Evolutionary conservation across 2,329 filamentous ascomycete species (phyloP).

Genomic region (Amauroascus niger): DNA sequence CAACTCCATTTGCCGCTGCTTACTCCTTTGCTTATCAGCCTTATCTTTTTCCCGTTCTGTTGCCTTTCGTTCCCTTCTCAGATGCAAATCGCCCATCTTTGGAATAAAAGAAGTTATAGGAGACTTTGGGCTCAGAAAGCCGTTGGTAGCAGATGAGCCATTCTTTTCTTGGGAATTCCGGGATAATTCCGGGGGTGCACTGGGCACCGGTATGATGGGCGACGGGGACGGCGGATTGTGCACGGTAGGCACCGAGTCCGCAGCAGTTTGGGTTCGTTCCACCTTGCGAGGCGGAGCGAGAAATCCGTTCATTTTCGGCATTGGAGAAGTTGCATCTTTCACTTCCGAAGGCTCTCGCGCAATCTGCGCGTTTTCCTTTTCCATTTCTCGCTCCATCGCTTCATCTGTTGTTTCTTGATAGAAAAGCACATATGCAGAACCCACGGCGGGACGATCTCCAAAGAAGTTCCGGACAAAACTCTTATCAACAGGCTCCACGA

Average conservation of each 20-base stretch:
- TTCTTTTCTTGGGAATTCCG: slow-evolving; percentile 27
- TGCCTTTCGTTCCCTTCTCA: slow-evolving; percentile 44
- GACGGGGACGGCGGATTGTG: slow-evolving; percentile 29
- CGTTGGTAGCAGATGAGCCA: slow-evolving; percentile 7
- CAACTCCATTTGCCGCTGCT: slow-evolving; percentile 1
- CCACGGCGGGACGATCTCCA: slow-evolving; percentile 79
- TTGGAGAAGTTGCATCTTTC: slow-evolving; percentile 20
- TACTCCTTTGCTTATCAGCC: slow-evolving; percentile 43
- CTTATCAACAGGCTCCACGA: slow-evolving; percentile 96
- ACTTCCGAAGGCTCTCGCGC: slow-evolving; percentile 41
- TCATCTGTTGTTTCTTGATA: slow-evolving; percentile 82
- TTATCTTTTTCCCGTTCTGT: slow-evolving; percentile 43
- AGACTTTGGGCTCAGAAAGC: slow-evolving; percentile 19
- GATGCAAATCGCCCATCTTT: slow-evolving; percentile 51
- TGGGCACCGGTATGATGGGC: slow-evolving; percentile 32
- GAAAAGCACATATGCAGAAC: slow-evolving; percentile 93
- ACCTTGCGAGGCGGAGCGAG: slow-evolving; percentile 25
- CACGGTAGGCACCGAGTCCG: slow-evolving; percentile 28
- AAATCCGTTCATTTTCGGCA: slow-evolving; percentile 27
- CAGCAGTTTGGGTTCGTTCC: slow-evolving; percentile 33
- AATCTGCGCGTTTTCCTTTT: slow-evolving; percentile 55
- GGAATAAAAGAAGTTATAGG: slow-evolving; percentile 24
- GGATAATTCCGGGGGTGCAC: slow-evolving; percentile 40
- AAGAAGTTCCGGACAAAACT: slow-evolving; percentile 96
- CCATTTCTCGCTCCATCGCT: slow-evolving; percentile 65